Percentiles rank a stretch among this genome's conserved stretches.
Evolutionary conservation across 768 basidiomycete species (phyloP).

Genomic region (Boletus rubropictus): DNA sequence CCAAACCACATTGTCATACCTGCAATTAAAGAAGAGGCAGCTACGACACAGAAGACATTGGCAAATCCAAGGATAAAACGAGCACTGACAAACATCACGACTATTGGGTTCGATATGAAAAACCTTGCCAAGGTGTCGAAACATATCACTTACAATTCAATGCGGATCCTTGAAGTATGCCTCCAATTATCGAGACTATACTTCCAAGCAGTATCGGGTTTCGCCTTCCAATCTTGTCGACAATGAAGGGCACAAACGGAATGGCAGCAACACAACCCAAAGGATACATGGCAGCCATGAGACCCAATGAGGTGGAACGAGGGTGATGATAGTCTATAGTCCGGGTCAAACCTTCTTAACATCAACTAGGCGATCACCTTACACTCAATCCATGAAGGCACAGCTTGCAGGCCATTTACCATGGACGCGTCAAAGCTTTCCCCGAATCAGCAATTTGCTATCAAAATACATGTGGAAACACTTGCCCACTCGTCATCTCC

Average conservation of each 20-base stretch:
- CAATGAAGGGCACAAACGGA: conserved; percentile 31
- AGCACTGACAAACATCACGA: conserved; percentile 12
- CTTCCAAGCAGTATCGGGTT: conserved; percentile 13
- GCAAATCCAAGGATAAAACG: conserved; percentile 16
- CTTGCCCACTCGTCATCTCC: conserved; percentile 18
- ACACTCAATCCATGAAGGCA: conserved; percentile 54
- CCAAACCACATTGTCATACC: conserved; percentile 3
- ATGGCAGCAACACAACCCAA: conserved; percentile 53
- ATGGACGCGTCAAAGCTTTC: conserved; percentile 41
- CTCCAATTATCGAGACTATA: conserved; percentile 6
- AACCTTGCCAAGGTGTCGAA: no score
- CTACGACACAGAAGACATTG: conserved; percentile 12
- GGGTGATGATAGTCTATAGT: conserved; percentile 48
- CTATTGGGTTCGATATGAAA: neutral
- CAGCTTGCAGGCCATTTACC: conserved; percentile 58
- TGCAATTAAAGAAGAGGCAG: conserved; percentile 20
- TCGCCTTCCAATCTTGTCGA: conserved; percentile 15
- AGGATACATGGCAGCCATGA: conserved; percentile 46
- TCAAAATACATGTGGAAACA: neutral
- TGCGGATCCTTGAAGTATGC: conserved; percentile 15
- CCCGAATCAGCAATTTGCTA: neutral
- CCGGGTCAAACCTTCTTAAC: neutral
- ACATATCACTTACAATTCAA: conserved; percentile 7
- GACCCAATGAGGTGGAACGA: conserved; percentile 37
- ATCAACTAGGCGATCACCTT: conserved; percentile 7